phyloP scores from a whole-genome alignment of 1,284 basidiomycete genomes.

The Hypsizygus ulmarius region DNA sequence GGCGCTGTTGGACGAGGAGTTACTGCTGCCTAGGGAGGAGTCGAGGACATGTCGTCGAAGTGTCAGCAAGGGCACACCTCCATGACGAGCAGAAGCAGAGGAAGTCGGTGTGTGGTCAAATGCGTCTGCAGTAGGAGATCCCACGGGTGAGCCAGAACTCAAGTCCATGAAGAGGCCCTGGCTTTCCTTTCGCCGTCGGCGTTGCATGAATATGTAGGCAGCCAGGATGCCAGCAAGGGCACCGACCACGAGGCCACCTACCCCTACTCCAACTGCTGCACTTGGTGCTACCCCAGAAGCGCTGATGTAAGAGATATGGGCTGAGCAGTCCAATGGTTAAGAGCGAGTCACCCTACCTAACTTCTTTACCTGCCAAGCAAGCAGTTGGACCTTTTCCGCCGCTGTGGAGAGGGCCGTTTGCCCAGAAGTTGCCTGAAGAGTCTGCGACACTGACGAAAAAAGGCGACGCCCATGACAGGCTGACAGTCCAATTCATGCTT shows the following conservation, averaged over 20 bases:
- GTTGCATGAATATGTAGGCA: conserved; percentile 31
- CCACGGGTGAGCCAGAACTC: conserved; percentile 9
- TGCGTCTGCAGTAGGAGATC: conserved; percentile 1
- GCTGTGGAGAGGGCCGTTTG: conserved; percentile 54
- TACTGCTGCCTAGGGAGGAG: conserved; percentile 9
- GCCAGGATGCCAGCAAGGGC: conserved; percentile 35
- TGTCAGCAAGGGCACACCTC: neutral
- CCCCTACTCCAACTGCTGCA: conserved; percentile 38
- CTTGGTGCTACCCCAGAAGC: conserved; percentile 19
- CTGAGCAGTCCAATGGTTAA: neutral
- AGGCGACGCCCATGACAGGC: conserved; percentile 49
- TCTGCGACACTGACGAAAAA: conserved; percentile 59
- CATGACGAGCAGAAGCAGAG: conserved; percentile 6
- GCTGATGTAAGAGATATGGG: neutral
- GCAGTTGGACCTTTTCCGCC: conserved; percentile 33
- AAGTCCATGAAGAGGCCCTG: conserved; percentile 15
- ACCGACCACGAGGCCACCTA: conserved; percentile 45
- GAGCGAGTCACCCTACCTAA: conserved; percentile 5
- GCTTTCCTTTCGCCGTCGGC: conserved; percentile 23
- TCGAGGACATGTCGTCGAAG: neutral
- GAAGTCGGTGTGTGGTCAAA: conserved; percentile 1
- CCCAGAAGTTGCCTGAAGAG: conserved; percentile 48
- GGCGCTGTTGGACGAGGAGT: conserved; percentile 7
- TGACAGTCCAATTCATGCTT: conserved; percentile 56
- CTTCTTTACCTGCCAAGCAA: conserved; percentile 30